Evolutionary conservation across 2,329 filamentous ascomycete genomes (phyloP), one percentile per base, ranked within the genome.

Genomic region (Phaeosphaeriaceae sp.): DNA sequence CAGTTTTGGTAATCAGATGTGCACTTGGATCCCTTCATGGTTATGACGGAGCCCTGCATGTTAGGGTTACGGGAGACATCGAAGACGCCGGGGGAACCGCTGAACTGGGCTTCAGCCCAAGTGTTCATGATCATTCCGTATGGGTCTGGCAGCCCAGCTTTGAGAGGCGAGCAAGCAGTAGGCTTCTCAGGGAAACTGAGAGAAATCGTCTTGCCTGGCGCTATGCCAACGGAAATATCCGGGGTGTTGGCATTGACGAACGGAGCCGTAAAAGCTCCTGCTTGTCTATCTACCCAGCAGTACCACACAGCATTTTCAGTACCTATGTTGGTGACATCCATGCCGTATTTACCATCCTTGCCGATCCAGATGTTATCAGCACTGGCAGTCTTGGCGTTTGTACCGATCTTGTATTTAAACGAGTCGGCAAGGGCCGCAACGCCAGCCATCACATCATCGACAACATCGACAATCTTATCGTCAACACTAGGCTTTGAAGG

Each of bases 21-120:
- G 64, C 78, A 80, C 50, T 75, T 72, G 51, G 66, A 68, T 42
- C 65, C 67, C 42, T 72, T 69, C 46, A 73, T 66, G 42, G 58
- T 63, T 67, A 79, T 77, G 40, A 32, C 50, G 56, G 71, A 65
- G 29, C 78, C 78, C 40, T 59, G 55, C 76, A 77, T 79, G 66
- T 76, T 76, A 63, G 77, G 69, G 53, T 77, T 69, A 29, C 76
- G 71, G 32, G 74, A 76, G 44, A 79, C 67, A 55, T 79, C 73
- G 48, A 77, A 72, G 32, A 70, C 72, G 53, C 75, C 76, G 37
- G 18, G 34, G 8, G 48, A n/a, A 36, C 72, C 73, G 23, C 23
- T 26, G 30, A 73, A 75, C 47, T 70, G 77, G 46, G 71, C 74
- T 67, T 79, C 77, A 44, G 69, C 74, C 74, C 77, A 78, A 26